Percentiles rank a stretch among this genome's conserved stretches.
Evolutionary conservation across 148 eudicot genomes (phyloP).

Genomic region (Nyssa sinensis): DNA sequence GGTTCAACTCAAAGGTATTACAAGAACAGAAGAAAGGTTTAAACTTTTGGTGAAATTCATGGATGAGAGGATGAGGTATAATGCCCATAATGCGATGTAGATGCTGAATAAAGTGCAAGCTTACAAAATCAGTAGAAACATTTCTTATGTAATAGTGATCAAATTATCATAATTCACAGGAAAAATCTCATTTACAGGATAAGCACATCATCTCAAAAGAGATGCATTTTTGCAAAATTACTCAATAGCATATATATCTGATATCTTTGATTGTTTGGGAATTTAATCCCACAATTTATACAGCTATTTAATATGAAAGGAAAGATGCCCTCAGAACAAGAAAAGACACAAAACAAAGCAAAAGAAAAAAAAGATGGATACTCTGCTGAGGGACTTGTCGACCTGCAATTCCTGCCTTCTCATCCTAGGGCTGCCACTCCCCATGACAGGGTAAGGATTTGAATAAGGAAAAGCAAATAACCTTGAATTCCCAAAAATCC

Average conservation of each 20-base stretch:
- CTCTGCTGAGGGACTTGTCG: not conserved
- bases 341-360: not conserved
- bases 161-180: too few species aligned
- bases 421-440: conserved; percentile 11
- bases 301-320: not conserved
- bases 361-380: not conserved
- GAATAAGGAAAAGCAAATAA: conserved; percentile 45
- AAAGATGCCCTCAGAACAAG: not conserved
- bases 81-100: too few species aligned
- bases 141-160: too few species aligned
- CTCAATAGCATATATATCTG: not conserved
- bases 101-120: too few species aligned
- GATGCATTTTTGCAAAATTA: too few species aligned
- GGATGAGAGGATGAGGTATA: too few species aligned
- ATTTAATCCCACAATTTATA: not conserved
- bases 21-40: too few species aligned
- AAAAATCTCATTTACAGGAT: too few species aligned
- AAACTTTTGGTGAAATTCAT: too few species aligned
- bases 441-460: conserved; percentile 36
- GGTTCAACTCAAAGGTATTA: too few species aligned
- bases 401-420: not conserved
- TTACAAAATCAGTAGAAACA: too few species aligned
- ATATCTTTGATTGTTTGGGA: not conserved
- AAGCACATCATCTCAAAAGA: too few species aligned
- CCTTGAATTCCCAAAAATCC: conserved; percentile 61